These are phyloP conservation scores for Paramecium sonneborni DNA, from an alignment of 73 alveolate genomes.

Conservation along the genomic window DNA sequence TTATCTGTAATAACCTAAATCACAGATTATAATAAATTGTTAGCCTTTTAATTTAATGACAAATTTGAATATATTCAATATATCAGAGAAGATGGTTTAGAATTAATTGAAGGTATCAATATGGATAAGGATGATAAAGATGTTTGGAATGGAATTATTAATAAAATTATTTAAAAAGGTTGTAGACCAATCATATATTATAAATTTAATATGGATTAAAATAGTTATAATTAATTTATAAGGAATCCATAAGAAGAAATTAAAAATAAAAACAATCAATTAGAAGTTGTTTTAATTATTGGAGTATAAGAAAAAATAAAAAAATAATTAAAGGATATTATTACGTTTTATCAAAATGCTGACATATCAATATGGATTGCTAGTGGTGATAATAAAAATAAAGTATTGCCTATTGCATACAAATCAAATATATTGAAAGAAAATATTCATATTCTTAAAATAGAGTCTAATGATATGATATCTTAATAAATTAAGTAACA, in stretches of 20 bases:
- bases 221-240: not conserved
- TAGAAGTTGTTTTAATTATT: not conserved
- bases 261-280: not conserved
- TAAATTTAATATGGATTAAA: not conserved
- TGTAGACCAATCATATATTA: constrained; percentile 34
- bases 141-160: constrained; percentile 15
- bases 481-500: not conserved
- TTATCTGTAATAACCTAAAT: not conserved
- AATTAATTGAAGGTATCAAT: not conserved
- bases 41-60: not conserved
- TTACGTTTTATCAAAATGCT: not conserved
- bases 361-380: constrained; percentile 38
- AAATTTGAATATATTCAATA: not conserved
- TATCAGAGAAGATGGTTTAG: constrained; percentile 49
- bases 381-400: constrained; percentile 29
- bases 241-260: not conserved
- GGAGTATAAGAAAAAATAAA: constrained; percentile 27
- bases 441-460: not conserved
- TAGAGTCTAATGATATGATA: constrained; percentile 15
- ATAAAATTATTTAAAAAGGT: not conserved
- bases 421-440: not conserved
- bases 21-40: not conserved
- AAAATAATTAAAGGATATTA: not conserved
- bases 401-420: constrained; percentile 34
- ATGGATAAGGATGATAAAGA: constrained; percentile 39